Percentiles rank a stretch among this genome's conserved stretches.
Evolutionary conservation across 1,139 yeast species (phyloP).

Genomic region (Neolecta irregularis): DNA sequence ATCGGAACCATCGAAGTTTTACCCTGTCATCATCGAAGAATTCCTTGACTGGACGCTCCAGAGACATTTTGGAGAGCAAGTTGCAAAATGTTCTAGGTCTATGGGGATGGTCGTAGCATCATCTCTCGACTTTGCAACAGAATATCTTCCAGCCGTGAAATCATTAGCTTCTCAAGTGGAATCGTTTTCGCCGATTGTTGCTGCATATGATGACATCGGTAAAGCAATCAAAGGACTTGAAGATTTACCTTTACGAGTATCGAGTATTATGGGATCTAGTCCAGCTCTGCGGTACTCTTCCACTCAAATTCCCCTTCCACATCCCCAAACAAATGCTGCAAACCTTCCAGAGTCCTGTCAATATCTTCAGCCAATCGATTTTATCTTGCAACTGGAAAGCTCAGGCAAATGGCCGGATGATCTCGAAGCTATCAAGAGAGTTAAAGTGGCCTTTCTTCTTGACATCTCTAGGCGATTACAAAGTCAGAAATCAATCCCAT

Average conservation of each 20-base stretch:
- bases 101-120: slow-evolving; percentile 6
- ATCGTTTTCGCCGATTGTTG: slow-evolving; percentile 8
- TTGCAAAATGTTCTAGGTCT: slow-evolving; percentile 15
- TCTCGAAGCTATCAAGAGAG: slow-evolving; percentile 63
- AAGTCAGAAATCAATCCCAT: slow-evolving; percentile 12
- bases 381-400: slow-evolving; percentile 71
- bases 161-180: too few species aligned
- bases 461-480: slow-evolving; percentile 47
- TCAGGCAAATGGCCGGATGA: slow-evolving; percentile 96
- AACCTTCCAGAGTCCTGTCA: slow-evolving; percentile 3
- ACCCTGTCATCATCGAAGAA: slow-evolving; percentile 46
- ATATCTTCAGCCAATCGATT: slow-evolving; percentile 27
- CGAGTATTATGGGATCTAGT: slow-evolving; percentile 50
- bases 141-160: slow-evolving; percentile 12
- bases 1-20: slow-evolving; percentile 20
- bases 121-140: slow-evolving; percentile 15
- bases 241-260: slow-evolving; percentile 57
- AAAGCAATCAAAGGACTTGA: slow-evolving; percentile 24
- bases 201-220: slow-evolving; percentile 8
- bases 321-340: slow-evolving; percentile 36
- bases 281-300: slow-evolving; percentile 65
- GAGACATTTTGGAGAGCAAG: slow-evolving; percentile 38
- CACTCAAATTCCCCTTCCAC: slow-evolving; percentile 65
- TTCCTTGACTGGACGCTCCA: slow-evolving; percentile 50
- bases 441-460: slow-evolving; percentile 76